A percentile compares a stretch with the other conserved stretches of the same genome.
Evolutionary conservation across 2,329 filamentous ascomycete species (phyloP).

Genomic region (Trichoderma semiorbis): DNA sequence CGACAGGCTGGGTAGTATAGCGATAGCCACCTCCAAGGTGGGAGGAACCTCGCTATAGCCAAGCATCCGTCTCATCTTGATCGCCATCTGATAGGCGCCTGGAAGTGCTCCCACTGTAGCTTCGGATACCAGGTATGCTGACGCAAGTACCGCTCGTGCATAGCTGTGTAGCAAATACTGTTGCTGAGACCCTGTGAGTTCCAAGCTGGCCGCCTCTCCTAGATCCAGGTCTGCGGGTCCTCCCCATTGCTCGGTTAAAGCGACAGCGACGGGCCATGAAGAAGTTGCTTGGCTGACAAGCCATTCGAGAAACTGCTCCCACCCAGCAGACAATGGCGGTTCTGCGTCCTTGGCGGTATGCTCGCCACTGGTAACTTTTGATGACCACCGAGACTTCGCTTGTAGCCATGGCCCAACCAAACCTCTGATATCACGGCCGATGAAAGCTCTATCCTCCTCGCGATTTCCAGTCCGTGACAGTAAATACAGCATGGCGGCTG

Average conservation of each 20-base stretch:
- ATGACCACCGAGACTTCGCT: slow-evolving; percentile 56
- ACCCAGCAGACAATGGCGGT: slow-evolving; percentile 52
- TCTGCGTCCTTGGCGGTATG: slow-evolving; percentile 23
- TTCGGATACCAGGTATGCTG: slow-evolving; percentile 63
- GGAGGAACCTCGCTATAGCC: slow-evolving; percentile 45
- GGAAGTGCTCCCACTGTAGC: slow-evolving; percentile 55
- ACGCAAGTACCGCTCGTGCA: slow-evolving; percentile 63
- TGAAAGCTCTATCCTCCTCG: slow-evolving; percentile 37
- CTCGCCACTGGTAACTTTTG: background rate
- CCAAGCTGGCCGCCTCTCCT: slow-evolving; percentile 54
- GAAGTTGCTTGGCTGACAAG: slow-evolving; percentile 56
- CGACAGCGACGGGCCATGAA: slow-evolving; percentile 60
- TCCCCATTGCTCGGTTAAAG: slow-evolving; percentile 67
- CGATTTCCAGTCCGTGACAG: slow-evolving; percentile 52
- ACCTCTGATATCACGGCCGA: slow-evolving; percentile 64
- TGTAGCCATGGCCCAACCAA: slow-evolving; percentile 73
- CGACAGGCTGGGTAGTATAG: slow-evolving; percentile 33
- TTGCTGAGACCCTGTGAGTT: slow-evolving; percentile 59
- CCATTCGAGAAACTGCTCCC: slow-evolving; percentile 69
- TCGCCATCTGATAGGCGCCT: slow-evolving; percentile 58
- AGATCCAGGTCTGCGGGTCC: slow-evolving; percentile 69
- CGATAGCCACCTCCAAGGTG: background rate
- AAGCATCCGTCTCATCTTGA: slow-evolving; percentile 53
- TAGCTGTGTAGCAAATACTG: slow-evolving; percentile 61
- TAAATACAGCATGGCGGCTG: slow-evolving; percentile 57